These are phyloP conservation scores for Elaeagnus macrophylla DNA, from an alignment of 306 rosid species.

Conservation along the genomic window DNA sequence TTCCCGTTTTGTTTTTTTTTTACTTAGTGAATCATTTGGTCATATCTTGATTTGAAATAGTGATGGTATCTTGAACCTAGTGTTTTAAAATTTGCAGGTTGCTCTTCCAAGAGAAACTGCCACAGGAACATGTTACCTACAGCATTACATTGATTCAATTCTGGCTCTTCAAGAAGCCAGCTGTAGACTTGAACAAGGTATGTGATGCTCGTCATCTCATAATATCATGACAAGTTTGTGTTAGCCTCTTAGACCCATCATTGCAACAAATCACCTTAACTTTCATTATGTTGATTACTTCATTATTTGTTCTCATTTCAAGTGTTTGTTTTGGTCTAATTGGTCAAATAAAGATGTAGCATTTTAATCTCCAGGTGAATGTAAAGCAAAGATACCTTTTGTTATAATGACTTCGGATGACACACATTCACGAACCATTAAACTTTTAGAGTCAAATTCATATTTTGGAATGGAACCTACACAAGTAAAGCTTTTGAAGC, in stretches of 20 bases:
- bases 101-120: constrained; percentile 93
- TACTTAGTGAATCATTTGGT: not conserved
- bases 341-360: constrained; percentile 12
- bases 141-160: constrained; percentile 65
- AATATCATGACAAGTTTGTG: not conserved
- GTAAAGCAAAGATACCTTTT: constrained; percentile 47
- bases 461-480: constrained; percentile 87
- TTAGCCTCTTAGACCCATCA: too few species aligned
- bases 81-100: constrained; percentile 45
- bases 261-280: too few species aligned
- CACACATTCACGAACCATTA: constrained; percentile 64
- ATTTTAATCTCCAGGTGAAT: constrained; percentile 41
- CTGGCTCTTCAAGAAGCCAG: constrained; percentile 90
- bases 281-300: not conserved
- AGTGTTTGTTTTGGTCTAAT: not conserved
- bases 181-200: constrained; percentile 45
- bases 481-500: constrained; percentile 91
- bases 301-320: not conserved
- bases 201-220: constrained; percentile 5
- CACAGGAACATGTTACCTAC: constrained; percentile 63
- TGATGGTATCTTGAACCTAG: constrained; percentile 13
- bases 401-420: constrained; percentile 97
- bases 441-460: constrained; percentile 68
- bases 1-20: not conserved
- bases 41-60: constrained; percentile 7